Evolutionary conservation across 371 early-diverging fungal genomes (phyloP).

Genomic region (Rhizomucor miehei): DNA sequence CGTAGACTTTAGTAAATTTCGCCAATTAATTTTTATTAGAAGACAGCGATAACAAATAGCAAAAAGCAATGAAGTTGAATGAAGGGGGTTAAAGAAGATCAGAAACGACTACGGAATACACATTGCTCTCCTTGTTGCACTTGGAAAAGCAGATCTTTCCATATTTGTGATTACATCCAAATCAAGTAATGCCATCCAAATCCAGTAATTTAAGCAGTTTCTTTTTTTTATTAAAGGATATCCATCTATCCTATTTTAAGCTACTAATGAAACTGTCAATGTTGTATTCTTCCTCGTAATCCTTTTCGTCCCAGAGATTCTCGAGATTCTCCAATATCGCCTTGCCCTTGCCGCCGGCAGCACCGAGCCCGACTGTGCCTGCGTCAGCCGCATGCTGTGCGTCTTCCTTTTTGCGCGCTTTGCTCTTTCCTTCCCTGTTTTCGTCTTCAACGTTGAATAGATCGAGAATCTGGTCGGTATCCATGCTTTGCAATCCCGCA

Average conservation of each 20-base stretch:
- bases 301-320: constrained; percentile 90
- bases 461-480: constrained; percentile 92
- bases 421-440: constrained; percentile 35
- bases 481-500: constrained; percentile 89
- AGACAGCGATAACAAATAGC: too few species aligned
- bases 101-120: too few species aligned
- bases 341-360: constrained; percentile 54
- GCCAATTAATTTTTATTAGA: too few species aligned
- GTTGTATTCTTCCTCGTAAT: constrained; percentile 91
- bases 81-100: too few species aligned
- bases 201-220: too few species aligned
- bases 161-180: too few species aligned
- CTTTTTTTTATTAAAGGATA: too few species aligned
- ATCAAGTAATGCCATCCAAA: too few species aligned
- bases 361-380: constrained; percentile 8
- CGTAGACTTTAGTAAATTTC: too few species aligned
- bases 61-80: too few species aligned
- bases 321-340: constrained; percentile 85
- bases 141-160: too few species aligned
- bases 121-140: too few species aligned
- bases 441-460: constrained; percentile 72
- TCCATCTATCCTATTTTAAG: constrained; percentile 41
- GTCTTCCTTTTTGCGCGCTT: constrained; percentile 20
- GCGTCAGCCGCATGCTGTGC: neutral
- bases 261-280: constrained; percentile 78